These are phyloP conservation scores for Aspergillus japonicus DNA, from an alignment of 2,329 filamentous ascomycete species.

Conservation along the genomic window DNA sequence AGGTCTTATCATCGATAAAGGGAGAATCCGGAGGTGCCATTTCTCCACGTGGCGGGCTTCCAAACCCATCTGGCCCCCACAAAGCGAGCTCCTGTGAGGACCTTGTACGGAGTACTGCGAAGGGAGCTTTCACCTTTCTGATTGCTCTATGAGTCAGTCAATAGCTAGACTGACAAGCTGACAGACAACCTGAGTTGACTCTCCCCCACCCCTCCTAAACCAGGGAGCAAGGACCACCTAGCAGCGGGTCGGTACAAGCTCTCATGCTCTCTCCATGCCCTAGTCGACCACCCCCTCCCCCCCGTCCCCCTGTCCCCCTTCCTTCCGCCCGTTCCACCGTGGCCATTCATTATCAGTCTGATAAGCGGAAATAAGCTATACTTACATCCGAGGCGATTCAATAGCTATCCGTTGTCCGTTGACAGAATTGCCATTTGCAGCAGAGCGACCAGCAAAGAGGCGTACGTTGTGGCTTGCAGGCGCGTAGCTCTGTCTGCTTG, in stretches of 20 bases:
- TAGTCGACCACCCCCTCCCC: no score
- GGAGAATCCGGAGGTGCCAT: background rate
- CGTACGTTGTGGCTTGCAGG: background rate
- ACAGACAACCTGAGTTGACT: background rate
- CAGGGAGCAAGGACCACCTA: background rate
- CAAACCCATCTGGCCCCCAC: background rate
- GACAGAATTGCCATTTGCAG: background rate
- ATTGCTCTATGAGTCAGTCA: slow-evolving; percentile 1
- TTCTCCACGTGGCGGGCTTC: slow-evolving; percentile 3
- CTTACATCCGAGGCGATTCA: background rate
- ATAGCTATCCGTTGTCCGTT: background rate
- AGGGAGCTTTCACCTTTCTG: background rate
- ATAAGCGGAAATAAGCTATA: background rate
- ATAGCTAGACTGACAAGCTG: background rate
- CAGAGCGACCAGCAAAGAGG: background rate
- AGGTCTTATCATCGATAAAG: background rate
- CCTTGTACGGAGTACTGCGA: background rate
- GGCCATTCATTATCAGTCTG: background rate
- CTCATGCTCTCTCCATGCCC: background rate
- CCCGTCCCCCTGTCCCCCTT: background rate
- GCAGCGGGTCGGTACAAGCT: background rate
- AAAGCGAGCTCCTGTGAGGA: background rate
- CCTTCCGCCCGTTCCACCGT: slow-evolving; percentile 1
- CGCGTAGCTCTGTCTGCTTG: background rate
- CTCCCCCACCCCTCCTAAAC: background rate